Percentiles rank a stretch among this genome's conserved stretches.
These are phyloP conservation scores for Apiospora koreana DNA, from an alignment of 2,329 filamentous ascomycete species.

Conservation along the genomic window DNA sequence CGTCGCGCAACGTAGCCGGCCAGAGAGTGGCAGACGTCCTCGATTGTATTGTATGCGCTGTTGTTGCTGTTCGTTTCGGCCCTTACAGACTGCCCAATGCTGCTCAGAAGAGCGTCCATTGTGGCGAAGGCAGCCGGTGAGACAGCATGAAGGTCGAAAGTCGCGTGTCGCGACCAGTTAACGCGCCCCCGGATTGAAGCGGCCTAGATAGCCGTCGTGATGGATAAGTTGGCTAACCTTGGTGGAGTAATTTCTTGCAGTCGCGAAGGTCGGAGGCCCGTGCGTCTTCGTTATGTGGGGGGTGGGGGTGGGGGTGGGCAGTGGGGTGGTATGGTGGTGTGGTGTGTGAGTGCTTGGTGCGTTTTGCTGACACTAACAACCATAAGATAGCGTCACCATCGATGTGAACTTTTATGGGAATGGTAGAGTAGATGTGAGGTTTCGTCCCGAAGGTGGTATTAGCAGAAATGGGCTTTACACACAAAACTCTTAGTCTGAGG, in stretches of 20 bases:
- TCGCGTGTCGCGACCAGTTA: slow-evolving; percentile 3
- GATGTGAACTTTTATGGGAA: not conserved
- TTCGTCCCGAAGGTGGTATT: not conserved
- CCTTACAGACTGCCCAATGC: slow-evolving; percentile 19
- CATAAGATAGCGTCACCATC: not conserved
- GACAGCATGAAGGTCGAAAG: not conserved
- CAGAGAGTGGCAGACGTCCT: slow-evolving; percentile 51
- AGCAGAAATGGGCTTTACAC: not conserved
- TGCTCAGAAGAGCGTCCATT: slow-evolving; percentile 32
- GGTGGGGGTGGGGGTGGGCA: too few relatives aligned
- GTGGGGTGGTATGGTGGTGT: too few relatives aligned
- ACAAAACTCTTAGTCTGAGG: not conserved
- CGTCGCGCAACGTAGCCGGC: slow-evolving; percentile 42
- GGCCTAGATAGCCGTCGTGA: not conserved
- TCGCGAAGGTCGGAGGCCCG: not conserved
- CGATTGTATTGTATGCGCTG: slow-evolving; percentile 37
- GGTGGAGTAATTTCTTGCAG: slow-evolving; percentile 1
- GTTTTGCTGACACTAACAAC: not conserved
- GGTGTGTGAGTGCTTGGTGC: not conserved
- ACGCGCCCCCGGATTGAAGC: not conserved
- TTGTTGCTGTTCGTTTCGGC: slow-evolving; percentile 22
- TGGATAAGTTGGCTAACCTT: not conserved
- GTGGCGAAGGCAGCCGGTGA: slow-evolving; percentile 2
- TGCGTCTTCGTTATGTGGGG: not conserved
- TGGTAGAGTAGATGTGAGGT: too few relatives aligned